These are phyloP conservation scores for Lachnellula hyalina DNA, from an alignment of 2,329 filamentous ascomycete genomes.

Conservation along the genomic window DNA sequence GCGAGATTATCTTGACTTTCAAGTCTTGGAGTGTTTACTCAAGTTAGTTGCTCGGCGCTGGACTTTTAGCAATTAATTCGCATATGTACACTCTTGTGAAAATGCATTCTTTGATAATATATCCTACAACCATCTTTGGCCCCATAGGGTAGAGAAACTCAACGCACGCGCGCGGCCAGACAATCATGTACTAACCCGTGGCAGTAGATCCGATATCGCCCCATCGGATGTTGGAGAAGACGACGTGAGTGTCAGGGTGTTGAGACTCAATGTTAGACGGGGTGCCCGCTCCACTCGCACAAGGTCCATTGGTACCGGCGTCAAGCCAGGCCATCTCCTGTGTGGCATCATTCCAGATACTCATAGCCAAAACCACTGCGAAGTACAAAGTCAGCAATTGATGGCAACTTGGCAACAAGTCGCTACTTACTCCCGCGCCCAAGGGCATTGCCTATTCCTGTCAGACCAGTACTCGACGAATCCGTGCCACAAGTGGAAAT, in stretches of 20 bases:
- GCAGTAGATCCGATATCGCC: conserved; percentile 53
- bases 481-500: conserved; percentile 44
- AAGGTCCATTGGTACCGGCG: conserved; percentile 45
- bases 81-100: no score
- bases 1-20: no score
- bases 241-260: conserved; percentile 45
- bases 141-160: no score
- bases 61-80: no score
- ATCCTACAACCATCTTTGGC: no score
- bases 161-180: neutral
- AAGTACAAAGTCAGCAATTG: conserved; percentile 10
- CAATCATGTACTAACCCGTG: conserved; percentile 3
- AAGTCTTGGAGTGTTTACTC: no score
- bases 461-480: conserved; percentile 46
- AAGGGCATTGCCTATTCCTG: conserved; percentile 49
- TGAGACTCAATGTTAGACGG: conserved; percentile 43
- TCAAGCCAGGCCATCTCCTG: conserved; percentile 67
- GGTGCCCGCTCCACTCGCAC: conserved; percentile 46
- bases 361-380: conserved; percentile 57
- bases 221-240: conserved; percentile 53
- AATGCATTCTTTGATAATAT: no score
- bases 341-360: conserved; percentile 48
- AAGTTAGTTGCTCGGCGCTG: no score
- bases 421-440: conserved; percentile 34
- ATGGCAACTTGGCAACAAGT: neutral